Conservation (phyloP, 805 yeast species). For the Lachancea sp. region DNA sequence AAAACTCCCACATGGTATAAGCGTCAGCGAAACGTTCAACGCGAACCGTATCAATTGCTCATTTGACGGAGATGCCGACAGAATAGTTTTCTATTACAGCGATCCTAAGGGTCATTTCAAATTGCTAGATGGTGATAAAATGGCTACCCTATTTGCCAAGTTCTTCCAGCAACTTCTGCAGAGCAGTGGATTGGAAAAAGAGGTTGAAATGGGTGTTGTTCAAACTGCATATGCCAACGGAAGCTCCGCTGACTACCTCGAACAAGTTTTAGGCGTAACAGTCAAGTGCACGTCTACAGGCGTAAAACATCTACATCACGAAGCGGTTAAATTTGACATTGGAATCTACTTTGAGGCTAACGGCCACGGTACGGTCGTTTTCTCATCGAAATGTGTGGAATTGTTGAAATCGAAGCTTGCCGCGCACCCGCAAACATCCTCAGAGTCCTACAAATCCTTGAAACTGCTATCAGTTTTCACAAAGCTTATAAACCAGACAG, state of each 20-base stretch:
- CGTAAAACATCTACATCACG: conserved; percentile 90
- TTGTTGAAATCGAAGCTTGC: conserved; percentile 35
- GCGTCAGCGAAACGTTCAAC: not conserved
- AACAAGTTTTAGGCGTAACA: conserved; percentile 57
- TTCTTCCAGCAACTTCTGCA: conserved; percentile 49
- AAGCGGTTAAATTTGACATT: conserved; percentile 76
- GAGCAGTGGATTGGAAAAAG: conserved; percentile 36
- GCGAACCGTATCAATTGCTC: conserved; percentile 61
- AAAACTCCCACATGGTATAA: conserved; percentile 57
- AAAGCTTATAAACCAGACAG: conserved; percentile 85
- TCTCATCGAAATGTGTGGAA: conserved; percentile 47
- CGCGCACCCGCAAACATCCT: conserved; percentile 31
- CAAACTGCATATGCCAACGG: conserved; percentile 99
- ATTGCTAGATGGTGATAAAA: conserved; percentile 87
- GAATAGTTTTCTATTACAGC: conserved; percentile 75
- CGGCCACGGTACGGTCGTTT: conserved; percentile 96
- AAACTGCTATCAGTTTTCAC: conserved; percentile 53
- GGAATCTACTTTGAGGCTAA: conserved; percentile 98
- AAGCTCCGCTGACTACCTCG: conserved; percentile 68
- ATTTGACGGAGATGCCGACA: conserved; percentile 96
- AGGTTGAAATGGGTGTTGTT: conserved; percentile 65
- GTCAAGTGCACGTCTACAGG: conserved; percentile 92
- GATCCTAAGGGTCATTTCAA: conserved; percentile 37
- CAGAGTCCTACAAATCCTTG: conserved; percentile 44
- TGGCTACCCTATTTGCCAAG: conserved; percentile 75